Evolutionary conservation across 805 yeast genomes (phyloP), one percentile per base, ranked within the genome.

Genomic region (Yamadazyma laniorum): DNA sequence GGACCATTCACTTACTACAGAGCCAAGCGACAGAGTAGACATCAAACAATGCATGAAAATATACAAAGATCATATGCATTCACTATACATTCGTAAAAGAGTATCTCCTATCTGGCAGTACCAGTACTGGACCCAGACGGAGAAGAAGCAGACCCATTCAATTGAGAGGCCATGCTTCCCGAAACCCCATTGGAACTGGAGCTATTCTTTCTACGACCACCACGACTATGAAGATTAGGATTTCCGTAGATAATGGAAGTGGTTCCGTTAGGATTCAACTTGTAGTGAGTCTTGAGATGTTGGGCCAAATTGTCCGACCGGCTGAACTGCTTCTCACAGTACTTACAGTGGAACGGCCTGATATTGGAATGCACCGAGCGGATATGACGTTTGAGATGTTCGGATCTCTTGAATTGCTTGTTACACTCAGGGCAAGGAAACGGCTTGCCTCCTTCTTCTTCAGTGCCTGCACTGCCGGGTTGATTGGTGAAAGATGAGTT

Each of bases 311-410:
- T 67, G 47, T 67, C 73, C 5, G 67, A 59, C 35, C 73, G 49
- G 36, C 63, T 56, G 40, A 67, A 67, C 52, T 65, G 66, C 58
- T 67, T 67, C 16, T 66, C 72, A 46, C 73, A 67, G 46, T 61
- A 64, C 42, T 66, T 66, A 51, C 73, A 67, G 43, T 65, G 72
- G 52, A 66, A 67, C 2, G 73, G 73, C 13, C 73, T 51, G 37
- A 66, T 64, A 44, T 65, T 66, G n/a, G 69, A 62, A 49, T 67
- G 73, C 29, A 67, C 73, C 3, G 70, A 63, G 30, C 73, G 49
- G 32, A 65, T 57, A 42, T 67, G 73, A 26, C 73, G 52, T 45
- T 67, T 67, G 44, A 67, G 54, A 49, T 67, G 73, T 47, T 67
- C 73, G 27, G 65, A 61, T 28, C 73, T 49, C 50, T 67, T 67